Evolutionary conservation across 2,329 filamentous ascomycete genomes (phyloP).

Genomic region (Fusarium euwallaceae): DNA sequence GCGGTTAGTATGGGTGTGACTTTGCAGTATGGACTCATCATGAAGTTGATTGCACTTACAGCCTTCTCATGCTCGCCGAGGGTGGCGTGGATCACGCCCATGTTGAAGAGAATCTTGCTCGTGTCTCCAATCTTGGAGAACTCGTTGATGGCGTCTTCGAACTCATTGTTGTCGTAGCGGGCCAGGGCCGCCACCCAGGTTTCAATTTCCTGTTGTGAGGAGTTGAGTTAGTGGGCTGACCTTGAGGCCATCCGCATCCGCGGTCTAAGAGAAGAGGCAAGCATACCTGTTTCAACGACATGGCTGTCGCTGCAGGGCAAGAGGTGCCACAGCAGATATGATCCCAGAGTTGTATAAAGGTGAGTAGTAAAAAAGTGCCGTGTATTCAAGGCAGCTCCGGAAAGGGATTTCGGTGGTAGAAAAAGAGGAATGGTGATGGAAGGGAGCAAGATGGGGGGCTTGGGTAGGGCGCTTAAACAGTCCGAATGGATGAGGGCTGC

Average conservation of each 20-base stretch:
- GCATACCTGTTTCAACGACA: constrained; percentile 73
- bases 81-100: constrained; percentile 96
- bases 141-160: constrained; percentile 85
- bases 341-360: constrained; percentile 3
- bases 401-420: constrained; percentile 27
- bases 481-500: constrained; percentile 41
- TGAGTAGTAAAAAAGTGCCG: constrained; percentile 12
- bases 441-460: constrained; percentile 38
- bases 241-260: constrained; percentile 18
- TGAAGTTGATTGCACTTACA: constrained; percentile 67
- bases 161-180: constrained; percentile 97
- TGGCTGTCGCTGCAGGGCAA: constrained; percentile 52
- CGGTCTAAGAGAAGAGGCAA: constrained; percentile 9
- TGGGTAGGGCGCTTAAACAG: constrained; percentile 43
- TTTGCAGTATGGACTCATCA: neutral
- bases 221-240: constrained; percentile 32
- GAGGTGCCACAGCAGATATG: constrained; percentile 35
- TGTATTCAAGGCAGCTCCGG: constrained; percentile 18
- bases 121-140: constrained; percentile 94
- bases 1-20: constrained; percentile 34
- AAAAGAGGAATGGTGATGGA: constrained; percentile 35
- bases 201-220: constrained; percentile 87
- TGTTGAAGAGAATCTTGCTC: constrained; percentile 98
- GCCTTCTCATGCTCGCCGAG: constrained; percentile 96
- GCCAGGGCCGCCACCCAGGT: constrained; percentile 94